Percentiles rank a stretch among this genome's conserved stretches.
Conservation (phyloP, 192 early-diverging fungal genomes). For the Jimgerdemannia lactiflua region DNA sequence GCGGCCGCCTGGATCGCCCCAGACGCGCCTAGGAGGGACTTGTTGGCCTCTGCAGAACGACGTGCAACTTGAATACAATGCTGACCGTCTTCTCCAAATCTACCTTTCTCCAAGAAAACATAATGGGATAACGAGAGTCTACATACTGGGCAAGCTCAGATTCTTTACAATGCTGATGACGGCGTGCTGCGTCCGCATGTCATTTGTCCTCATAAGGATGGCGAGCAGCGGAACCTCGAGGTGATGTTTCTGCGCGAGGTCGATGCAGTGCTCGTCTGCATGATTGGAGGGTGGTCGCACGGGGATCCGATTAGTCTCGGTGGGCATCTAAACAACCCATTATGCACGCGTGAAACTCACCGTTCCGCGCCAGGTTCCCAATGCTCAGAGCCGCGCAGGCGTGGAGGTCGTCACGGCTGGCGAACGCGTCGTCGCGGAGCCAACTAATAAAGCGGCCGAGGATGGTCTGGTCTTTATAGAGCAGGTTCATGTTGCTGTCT, state of each 20-base stretch:
- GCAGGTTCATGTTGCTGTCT: constrained; percentile 47
- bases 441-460: constrained; percentile 42
- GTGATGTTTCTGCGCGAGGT: constrained; percentile 52
- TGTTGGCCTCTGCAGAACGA: constrained; percentile 32
- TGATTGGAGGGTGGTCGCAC: too few species aligned
- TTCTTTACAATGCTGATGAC: constrained; percentile 67
- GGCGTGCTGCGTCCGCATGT: constrained; percentile 53
- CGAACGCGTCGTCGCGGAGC: constrained; percentile 27
- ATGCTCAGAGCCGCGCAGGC: constrained; percentile 57
- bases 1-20: constrained; percentile 43
- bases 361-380: constrained; percentile 70
- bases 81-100: too few species aligned
- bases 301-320: too few species aligned
- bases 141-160: constrained; percentile 57
- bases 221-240: constrained; percentile 54
- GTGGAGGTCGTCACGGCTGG: constrained; percentile 39
- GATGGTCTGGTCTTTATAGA: constrained; percentile 41
- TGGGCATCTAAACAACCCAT: background rate
- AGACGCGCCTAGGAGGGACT: constrained; percentile 40
- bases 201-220: constrained; percentile 41
- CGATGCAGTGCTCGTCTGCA: constrained; percentile 59
- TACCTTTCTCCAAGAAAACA: too few species aligned
- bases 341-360: constrained; percentile 12
- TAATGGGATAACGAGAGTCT: background rate
- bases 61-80: background rate